Conservation (phyloP, 495 filamentous ascomycete genomes). For the Penicillium maclennaniae region DNA sequence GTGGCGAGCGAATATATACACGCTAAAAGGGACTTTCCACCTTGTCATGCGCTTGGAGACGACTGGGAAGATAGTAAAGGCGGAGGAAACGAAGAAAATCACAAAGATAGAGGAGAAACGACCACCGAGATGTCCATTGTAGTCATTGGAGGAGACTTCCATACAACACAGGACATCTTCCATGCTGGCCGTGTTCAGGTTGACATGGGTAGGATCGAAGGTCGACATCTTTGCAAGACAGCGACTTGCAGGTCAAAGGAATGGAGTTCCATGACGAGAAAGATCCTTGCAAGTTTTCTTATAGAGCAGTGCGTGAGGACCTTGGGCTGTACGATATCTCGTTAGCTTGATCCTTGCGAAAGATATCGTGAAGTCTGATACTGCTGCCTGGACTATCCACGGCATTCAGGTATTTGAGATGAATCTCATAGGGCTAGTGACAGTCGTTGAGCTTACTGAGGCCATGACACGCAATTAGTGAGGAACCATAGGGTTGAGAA, state of each 20-base stretch:
- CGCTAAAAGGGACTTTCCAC: conserved; percentile 54
- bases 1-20: conserved; percentile 69
- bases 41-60: conserved; percentile 50
- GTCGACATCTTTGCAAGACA: conserved; percentile 18
- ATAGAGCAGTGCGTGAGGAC: conserved; percentile 2
- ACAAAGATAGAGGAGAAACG: conserved; percentile 40
- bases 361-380: neutral
- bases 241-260: neutral
- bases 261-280: neutral
- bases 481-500: conserved; percentile 7
- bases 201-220: conserved; percentile 32
- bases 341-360: neutral
- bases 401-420: neutral
- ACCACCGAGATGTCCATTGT: conserved; percentile 38
- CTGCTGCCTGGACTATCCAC: conserved; percentile 3
- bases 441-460: neutral
- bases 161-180: conserved; percentile 35
- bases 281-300: neutral
- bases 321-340: neutral
- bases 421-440: neutral
- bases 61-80: conserved; percentile 59
- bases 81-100: conserved; percentile 31
- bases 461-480: neutral
- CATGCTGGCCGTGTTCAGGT: conserved; percentile 30
- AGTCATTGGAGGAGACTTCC: conserved; percentile 30